phyloP scores from a whole-genome alignment of 305 asterid genomes.

The Fraxinus latifolia region DNA sequence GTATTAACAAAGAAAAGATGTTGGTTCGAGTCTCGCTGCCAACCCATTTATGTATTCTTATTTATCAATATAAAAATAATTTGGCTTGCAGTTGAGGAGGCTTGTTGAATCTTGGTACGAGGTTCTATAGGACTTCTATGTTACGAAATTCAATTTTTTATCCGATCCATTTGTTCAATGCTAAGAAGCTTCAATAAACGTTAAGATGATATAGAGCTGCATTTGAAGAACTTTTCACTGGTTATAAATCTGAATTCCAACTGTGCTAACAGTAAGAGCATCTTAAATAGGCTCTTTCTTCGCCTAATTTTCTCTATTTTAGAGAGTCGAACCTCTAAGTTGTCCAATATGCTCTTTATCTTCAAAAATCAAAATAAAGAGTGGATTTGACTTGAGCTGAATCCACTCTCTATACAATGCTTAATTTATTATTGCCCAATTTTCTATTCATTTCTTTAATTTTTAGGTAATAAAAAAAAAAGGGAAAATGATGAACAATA shows the following conservation, averaged over 20 bases:
- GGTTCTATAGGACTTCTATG: neutral
- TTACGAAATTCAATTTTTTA: neutral
- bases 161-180: neutral
- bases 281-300: neutral
- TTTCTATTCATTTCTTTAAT: neutral
- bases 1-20: neutral
- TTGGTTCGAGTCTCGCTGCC: neutral
- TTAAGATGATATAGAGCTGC: neutral
- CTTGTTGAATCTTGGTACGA: neutral
- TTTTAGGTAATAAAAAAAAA: neutral
- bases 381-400: neutral
- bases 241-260: neutral
- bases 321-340: neutral
- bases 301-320: neutral
- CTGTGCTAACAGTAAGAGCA: neutral
- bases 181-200: neutral
- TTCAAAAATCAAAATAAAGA: neutral
- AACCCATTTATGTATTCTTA: neutral
- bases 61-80: neutral
- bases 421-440: neutral
- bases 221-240: neutral
- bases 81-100: neutral
- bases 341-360: neutral
- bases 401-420: neutral
- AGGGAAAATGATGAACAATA: neutral